Evolutionary conservation across 2,329 filamentous ascomycete species (phyloP), one percentile per base, ranked within the genome.

Genomic region (Pezicula radicicola): DNA sequence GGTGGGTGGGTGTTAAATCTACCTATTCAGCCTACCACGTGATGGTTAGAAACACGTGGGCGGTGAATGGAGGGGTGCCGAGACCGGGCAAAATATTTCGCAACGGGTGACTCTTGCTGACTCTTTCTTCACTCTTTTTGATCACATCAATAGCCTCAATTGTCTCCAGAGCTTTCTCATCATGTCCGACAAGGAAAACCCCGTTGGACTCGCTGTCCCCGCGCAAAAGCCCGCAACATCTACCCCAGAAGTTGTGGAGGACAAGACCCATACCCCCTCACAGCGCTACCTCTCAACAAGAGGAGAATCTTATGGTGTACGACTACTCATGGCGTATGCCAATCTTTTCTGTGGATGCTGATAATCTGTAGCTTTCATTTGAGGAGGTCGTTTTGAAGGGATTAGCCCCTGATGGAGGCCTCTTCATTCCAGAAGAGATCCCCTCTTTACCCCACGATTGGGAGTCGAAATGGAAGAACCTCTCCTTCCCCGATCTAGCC

Each of bases 381-480:
- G 92, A 97, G 72, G 85, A 91, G 49, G 91, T 91, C 44, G 91
- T 96, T 39, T 78, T 96, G 59, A 95, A 96, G 71, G 91, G 91
- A 42, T 84, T 96, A 52, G 91, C 91, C 53, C 78, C 82, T 43
- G 92, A 97, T 66, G 90, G 91, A 53, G 92, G 92, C 49, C 84
- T 96, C 27, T 96, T 93, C 75, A 87, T 96, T 57, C 92, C 92
- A 40, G 87, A 96, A 67, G 79, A 87, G 58, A 87, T 95, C 56
- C 91, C 91, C 46, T 69, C 75, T 4, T 70, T 87, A 50, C 82
- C 81, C 51, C 65, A 66, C 52, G 75, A 84, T 67, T 89, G 85
- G 84, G 74, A 87, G 63, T 78, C 78, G 35, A 72, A 73, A 65
- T 96, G 92, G 92, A 81, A 84, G 63, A 80, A 91, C 65, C 80